Conservation (phyloP, 2,329 filamentous ascomycete species). For the Epichloe coenophiala region DNA sequence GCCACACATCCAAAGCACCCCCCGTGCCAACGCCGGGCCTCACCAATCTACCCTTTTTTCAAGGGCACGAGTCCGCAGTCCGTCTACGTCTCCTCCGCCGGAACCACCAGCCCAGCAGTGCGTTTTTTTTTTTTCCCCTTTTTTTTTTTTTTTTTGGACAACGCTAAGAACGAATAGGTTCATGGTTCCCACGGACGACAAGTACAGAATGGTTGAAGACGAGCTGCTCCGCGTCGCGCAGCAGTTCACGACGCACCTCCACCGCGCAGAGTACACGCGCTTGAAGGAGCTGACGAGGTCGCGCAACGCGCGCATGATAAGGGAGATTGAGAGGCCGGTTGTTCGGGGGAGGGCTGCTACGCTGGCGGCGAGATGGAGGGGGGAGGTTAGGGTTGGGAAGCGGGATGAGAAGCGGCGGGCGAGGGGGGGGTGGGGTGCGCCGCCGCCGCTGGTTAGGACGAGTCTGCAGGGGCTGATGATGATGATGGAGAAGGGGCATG, state of each 20-base stretch:
- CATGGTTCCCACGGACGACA: constrained; percentile 63
- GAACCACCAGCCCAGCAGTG: constrained; percentile 34
- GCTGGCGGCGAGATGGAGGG: constrained; percentile 11
- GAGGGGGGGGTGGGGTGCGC: constrained; percentile 1
- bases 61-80: constrained; percentile 16
- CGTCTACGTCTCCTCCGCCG: constrained; percentile 39
- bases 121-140: no score
- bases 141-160: background rate
- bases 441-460: constrained; percentile 16
- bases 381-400: constrained; percentile 7
- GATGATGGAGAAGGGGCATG: constrained; percentile 7
- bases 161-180: constrained; percentile 23
- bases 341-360: constrained; percentile 23
- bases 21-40: background rate
- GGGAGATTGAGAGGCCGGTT: constrained; percentile 37
- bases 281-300: constrained; percentile 44
- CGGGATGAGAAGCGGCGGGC: constrained; percentile 14
- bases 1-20: no score
- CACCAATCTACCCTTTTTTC: background rate
- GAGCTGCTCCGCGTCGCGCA: constrained; percentile 57
- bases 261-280: constrained; percentile 62
- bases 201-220: constrained; percentile 74
- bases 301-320: constrained; percentile 39
- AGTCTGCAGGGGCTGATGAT: constrained; percentile 27
- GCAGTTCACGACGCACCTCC: constrained; percentile 59